These are phyloP conservation scores for Lentinula edodes DNA, from an alignment of 768 basidiomycete species.

Conservation along the genomic window DNA sequence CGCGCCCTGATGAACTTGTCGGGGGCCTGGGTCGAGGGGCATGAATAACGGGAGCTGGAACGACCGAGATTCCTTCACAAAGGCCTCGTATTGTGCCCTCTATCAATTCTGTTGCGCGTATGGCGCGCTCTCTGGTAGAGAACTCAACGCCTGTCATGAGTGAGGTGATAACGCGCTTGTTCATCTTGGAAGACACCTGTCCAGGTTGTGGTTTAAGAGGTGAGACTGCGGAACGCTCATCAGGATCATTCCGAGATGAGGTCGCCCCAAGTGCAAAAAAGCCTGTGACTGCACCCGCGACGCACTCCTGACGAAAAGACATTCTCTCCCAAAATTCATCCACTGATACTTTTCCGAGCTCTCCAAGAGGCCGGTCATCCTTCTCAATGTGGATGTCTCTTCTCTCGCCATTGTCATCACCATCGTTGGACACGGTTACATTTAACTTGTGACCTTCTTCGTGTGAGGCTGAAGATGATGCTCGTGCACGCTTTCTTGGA, in stretches of 20 bases:
- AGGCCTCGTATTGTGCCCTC: slow-evolving; percentile 64
- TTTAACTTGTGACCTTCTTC: slow-evolving; percentile 14
- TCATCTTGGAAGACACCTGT: slow-evolving; percentile 59
- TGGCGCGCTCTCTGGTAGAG: slow-evolving; percentile 55
- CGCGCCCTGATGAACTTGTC: slow-evolving; percentile 9
- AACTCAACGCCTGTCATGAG: slow-evolving; percentile 78
- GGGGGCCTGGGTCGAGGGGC: slow-evolving; percentile 2
- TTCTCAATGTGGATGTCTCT: slow-evolving; percentile 15
- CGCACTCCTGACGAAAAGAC: slow-evolving; percentile 94
- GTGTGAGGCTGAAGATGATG: slow-evolving; percentile 20
- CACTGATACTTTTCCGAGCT: slow-evolving; percentile 51
- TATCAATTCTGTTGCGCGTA: slow-evolving; percentile 66
- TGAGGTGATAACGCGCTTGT: slow-evolving; percentile 63
- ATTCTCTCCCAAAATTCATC: slow-evolving; percentile 98
- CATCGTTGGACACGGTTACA: slow-evolving; percentile 14
- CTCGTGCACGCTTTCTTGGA: slow-evolving; percentile 51
- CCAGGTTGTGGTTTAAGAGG: slow-evolving; percentile 50
- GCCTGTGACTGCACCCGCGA: slow-evolving; percentile 84
- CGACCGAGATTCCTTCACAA: slow-evolving; percentile 55
- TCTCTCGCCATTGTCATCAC: slow-evolving; percentile 18
- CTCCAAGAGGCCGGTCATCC: slow-evolving; percentile 40
- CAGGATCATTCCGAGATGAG: slow-evolving; percentile 7
- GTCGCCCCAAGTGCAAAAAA: slow-evolving; percentile 74
- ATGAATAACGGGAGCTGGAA: slow-evolving; percentile 12
- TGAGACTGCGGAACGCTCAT: slow-evolving; percentile 23